Base-by-base conservation (phyloP, 352 stramenopile genomes). In the Lagenidium giganteum region DNA sequence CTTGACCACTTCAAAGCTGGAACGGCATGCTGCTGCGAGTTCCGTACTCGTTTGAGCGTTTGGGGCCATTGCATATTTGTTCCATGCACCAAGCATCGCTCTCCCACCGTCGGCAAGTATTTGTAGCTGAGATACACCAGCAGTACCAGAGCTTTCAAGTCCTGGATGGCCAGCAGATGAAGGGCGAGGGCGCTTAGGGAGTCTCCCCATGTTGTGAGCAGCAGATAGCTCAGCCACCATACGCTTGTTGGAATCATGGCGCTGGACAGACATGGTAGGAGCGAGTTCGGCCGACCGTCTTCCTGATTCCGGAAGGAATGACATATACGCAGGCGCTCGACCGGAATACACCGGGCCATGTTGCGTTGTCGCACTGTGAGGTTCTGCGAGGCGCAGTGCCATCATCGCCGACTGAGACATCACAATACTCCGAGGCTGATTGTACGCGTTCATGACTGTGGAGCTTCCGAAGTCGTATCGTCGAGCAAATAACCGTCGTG, bases 1-100 rank as follows among this genome's bases (percentile, higher is more conserved):
- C 26, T 92, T 91, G 25, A 87, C 74, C 40, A 85, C 72, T 55
- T 93, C 76, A 31, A 93, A 87, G 42, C 67, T 84, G 8, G 76
- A 76, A 17, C 85, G 56, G 27, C 79, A 88, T 25, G 74, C 67
- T 22, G 70, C 76, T 12, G 79, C 77, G 21, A 91, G 26, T 4
- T 61, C 72, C 30, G 73, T 79, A 17, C 70, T 81, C 3, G 67
- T 71, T 31, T 77, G 62, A 0, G 69, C 61, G 17, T 54, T 85
- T 13, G 71, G 50, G 5, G 61, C 56, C 11, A 62, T 42, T 11
- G 77, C 70, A 27, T 87, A 91, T 39, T 85, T 66, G 47, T 83
- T 88, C 79, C 79, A 91, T 14, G 71, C 76, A 36, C 67, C 58
- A n/a, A 88, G 40, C 74, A 91, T 85, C 5, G 74, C 57, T 26